These are phyloP conservation scores for Trypanosoma platydactyli DNA, from an alignment of 208 protist genomes.

Conservation along the genomic window DNA sequence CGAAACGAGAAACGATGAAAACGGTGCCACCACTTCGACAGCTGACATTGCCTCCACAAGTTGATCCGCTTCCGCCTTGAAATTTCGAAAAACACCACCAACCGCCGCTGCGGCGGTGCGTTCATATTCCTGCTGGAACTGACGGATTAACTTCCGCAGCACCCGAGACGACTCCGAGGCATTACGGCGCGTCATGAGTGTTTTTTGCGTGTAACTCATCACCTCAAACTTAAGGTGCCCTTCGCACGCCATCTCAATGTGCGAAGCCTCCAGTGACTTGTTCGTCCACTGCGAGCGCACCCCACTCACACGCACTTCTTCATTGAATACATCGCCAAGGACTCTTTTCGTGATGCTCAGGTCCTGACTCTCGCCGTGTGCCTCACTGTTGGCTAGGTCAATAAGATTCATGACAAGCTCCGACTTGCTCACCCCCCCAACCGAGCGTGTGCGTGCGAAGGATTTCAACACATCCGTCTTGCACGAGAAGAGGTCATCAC, in stretches of 20 bases:
- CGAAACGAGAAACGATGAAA: slow-evolving; percentile 68
- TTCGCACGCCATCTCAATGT: slow-evolving; percentile 84
- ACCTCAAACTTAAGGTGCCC: slow-evolving; percentile 70
- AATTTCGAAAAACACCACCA: slow-evolving; percentile 74
- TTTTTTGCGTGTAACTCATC: slow-evolving; percentile 79
- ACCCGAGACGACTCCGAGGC: slow-evolving; percentile 55
- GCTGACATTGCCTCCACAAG: slow-evolving; percentile 55
- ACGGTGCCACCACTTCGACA: slow-evolving; percentile 77
- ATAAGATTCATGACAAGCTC: slow-evolving; percentile 81
- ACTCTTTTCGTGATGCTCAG: slow-evolving; percentile 69
- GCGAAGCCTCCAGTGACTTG: slow-evolving; percentile 85
- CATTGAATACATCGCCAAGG: slow-evolving; percentile 81
- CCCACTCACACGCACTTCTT: slow-evolving; percentile 82
- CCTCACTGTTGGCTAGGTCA: slow-evolving; percentile 61
- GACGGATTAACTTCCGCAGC: slow-evolving; percentile 66
- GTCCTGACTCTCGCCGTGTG: slow-evolving; percentile 84
- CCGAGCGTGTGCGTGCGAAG: slow-evolving; percentile 69
- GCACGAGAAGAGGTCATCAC: slow-evolving; percentile 87
- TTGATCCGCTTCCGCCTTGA: slow-evolving; percentile 68
- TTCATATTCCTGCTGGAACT: slow-evolving; percentile 83
- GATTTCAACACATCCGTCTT: slow-evolving; percentile 79
- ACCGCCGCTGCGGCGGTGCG: slow-evolving; percentile 54
- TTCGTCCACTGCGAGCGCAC: slow-evolving; percentile 84
- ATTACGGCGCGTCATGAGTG: slow-evolving; percentile 79
- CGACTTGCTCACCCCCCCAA: slow-evolving; percentile 49